phyloP scores from a whole-genome alignment of 2,329 filamentous ascomycete genomes.

The Cladobotryum mycophilum region DNA sequence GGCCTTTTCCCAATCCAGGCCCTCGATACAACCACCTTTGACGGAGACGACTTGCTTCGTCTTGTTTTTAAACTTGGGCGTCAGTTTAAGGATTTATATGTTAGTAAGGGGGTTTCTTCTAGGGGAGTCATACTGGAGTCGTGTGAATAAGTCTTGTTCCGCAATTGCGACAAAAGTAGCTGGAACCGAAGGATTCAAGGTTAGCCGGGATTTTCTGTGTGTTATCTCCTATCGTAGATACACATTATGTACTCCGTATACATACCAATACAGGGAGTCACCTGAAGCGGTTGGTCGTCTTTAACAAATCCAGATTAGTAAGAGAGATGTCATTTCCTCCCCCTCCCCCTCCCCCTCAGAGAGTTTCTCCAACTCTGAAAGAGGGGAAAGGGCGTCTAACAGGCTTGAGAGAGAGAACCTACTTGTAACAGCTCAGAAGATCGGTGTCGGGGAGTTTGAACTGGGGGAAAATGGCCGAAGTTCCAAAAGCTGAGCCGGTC shows the following conservation, averaged over 20 bases:
- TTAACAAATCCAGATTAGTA: too few relatives aligned
- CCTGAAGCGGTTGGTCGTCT: conserved; percentile 54
- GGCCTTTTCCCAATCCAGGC: conserved; percentile 53
- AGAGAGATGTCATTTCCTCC: too few relatives aligned
- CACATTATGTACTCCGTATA: not conserved
- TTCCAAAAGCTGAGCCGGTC: conserved; percentile 60
- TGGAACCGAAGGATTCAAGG: conserved; percentile 17
- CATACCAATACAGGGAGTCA: conserved; percentile 51
- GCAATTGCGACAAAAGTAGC: conserved; percentile 61
- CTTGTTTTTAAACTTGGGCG: conserved; percentile 22
- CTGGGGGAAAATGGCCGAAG: conserved; percentile 63
- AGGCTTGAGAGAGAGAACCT: conserved; percentile 16
- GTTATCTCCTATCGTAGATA: too few relatives aligned
- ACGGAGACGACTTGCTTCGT: conserved; percentile 56
- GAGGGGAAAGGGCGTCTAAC: too few relatives aligned
- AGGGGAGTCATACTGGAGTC: conserved; percentile 40
- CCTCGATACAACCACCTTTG: conserved; percentile 61
- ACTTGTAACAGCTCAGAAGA: conserved; percentile 50
- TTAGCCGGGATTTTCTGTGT: too few relatives aligned
- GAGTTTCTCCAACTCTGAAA: too few relatives aligned
- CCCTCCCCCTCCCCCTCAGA: too few relatives aligned
- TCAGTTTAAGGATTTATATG: not conserved
- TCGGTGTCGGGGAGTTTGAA: conserved; percentile 50
- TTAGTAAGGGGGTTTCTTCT: not conserved
- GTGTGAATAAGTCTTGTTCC: conserved; percentile 60